phyloP scores from a whole-genome alignment of 2,329 filamentous ascomycete species.

The Fusarium falciforme region DNA sequence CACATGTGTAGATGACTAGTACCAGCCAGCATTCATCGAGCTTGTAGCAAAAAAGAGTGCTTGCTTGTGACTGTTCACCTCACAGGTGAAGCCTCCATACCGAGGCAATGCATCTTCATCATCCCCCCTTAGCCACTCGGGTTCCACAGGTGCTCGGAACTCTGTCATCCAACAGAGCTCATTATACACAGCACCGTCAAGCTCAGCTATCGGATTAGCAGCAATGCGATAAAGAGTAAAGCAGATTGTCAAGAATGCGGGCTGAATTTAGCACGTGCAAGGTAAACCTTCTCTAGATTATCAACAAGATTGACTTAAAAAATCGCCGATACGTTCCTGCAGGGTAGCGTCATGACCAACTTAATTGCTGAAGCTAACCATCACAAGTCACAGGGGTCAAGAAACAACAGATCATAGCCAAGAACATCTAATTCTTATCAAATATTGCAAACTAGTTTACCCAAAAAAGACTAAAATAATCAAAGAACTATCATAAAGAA shows the following conservation, averaged over 20 bases:
- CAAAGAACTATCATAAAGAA: not conserved
- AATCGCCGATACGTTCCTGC: constrained; percentile 10
- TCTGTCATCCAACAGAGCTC: not conserved
- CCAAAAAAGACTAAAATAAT: not conserved
- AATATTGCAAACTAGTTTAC: not conserved
- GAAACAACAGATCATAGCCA: not conserved
- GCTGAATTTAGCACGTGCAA: constrained; percentile 7
- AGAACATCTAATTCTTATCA: not conserved
- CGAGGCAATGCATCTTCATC: not conserved
- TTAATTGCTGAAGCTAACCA: constrained; percentile 20
- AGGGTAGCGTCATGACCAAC: constrained; percentile 36
- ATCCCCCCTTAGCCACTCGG: not conserved
- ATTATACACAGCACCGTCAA: not conserved
- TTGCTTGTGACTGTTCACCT: not conserved
- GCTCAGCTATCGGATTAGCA: not conserved
- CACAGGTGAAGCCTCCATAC: not conserved
- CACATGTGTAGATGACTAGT: not conserved
- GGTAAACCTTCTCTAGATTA: constrained; percentile 7
- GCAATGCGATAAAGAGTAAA: not conserved
- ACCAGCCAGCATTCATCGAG: not conserved
- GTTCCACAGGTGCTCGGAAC: not conserved
- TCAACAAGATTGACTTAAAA: not conserved
- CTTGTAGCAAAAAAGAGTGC: not conserved
- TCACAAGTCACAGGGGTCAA: not conserved
- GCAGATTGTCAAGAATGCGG: not conserved